Evolutionary conservation across 306 rosid genomes (phyloP), one percentile per base, ranked within the genome.

Genomic region (Vicia villosa): DNA sequence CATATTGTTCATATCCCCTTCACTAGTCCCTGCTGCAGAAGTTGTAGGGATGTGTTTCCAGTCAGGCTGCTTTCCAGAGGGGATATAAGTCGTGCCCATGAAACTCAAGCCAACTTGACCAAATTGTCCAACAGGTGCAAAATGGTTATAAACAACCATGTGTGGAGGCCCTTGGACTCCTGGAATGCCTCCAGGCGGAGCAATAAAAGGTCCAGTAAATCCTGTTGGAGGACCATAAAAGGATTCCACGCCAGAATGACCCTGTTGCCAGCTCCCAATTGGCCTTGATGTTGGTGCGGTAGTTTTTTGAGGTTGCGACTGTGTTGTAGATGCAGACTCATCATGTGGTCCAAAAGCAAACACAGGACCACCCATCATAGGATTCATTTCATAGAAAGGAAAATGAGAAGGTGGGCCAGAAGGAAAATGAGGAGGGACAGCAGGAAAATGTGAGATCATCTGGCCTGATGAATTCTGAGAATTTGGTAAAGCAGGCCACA

Each of bases 21-120:
- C 98, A 1, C 79, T 74, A 72, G 81, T 76, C 43, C 77, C 87
- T 66, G 81, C 34, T 17, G 91, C 74, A 61, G 98, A 86, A 50
- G 96, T 81, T 34, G 77, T 67, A 30, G 97, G 85, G 58, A 80
- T 77, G 82, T 93, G 98, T 83, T 93, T 93, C 98, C 98, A 93
- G 75, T 93, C 98, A 60, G 96, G 95, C 77, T 86, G 98, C 84
- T 94, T 94, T 72, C 96, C 97, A 28, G 97, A 88, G 24, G 98
- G 95, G 46, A 94, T 94, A 78, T 94, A 94, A 5, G 96, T 80
- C 46, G 98, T 55, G 26, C 98, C 98, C 98, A 93, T 90, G 91
- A 93, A 93, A 84, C 98, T 90, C 89, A 93, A 76, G 37, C 98
- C 98, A 56, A 90, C 97, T 77, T 93, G 98, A 66, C 98, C 98